These are phyloP conservation scores for Paecilomyces sp. DNA, from an alignment of 2,329 filamentous ascomycete species.

Conservation along the genomic window DNA sequence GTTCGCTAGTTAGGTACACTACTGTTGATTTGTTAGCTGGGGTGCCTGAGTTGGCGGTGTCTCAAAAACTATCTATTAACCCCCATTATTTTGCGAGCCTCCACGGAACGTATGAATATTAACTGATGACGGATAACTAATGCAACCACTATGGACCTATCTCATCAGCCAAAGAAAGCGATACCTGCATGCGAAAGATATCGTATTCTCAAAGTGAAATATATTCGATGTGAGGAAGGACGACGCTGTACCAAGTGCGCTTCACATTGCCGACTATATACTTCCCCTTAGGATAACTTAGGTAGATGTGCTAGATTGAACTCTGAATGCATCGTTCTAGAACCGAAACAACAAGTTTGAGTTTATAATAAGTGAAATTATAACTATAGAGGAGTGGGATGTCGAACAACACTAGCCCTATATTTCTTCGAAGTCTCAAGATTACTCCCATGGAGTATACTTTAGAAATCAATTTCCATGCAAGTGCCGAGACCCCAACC, in stretches of 20 bases:
- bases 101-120: too few relatives aligned
- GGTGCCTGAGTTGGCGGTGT: too few relatives aligned
- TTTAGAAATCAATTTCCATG: too few relatives aligned
- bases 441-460: too few relatives aligned
- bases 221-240: slow-evolving; percentile 8
- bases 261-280: background rate
- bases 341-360: slow-evolving; percentile 8
- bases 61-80: too few relatives aligned
- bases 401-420: too few relatives aligned
- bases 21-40: too few relatives aligned
- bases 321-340: slow-evolving; percentile 7
- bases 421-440: too few relatives aligned
- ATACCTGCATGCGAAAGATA: slow-evolving; percentile 13
- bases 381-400: background rate
- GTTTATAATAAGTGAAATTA: slow-evolving; percentile 5
- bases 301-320: slow-evolving; percentile 12
- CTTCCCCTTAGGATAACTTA: slow-evolving; percentile 3
- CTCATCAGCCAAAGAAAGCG: slow-evolving; percentile 6
- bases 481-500: too few relatives aligned
- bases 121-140: too few relatives aligned
- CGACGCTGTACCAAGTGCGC: slow-evolving; percentile 10
- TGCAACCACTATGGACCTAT: slow-evolving; percentile 4
- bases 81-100: too few relatives aligned
- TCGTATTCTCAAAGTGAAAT: slow-evolving; percentile 13
- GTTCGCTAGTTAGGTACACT: too few relatives aligned